These are phyloP conservation scores for Oxyria digyna DNA, from an alignment of 148 eudicot genomes.

Conservation along the genomic window DNA sequence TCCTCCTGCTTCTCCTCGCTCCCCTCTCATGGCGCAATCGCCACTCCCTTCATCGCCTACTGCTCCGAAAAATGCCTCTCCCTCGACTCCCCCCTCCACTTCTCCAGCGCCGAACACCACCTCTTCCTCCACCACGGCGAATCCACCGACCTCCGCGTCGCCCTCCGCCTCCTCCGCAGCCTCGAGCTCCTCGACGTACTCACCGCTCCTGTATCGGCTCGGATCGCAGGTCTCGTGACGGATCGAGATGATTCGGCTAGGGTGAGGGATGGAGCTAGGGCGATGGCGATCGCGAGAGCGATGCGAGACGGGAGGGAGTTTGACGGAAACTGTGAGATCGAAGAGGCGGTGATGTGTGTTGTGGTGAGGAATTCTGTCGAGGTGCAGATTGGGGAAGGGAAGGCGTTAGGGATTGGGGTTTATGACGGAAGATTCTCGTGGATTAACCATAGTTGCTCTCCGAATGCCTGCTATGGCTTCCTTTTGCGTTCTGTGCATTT, in stretches of 20 bases:
- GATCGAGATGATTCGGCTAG: slow-evolving; percentile 18
- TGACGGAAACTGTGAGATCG: slow-evolving; percentile 22
- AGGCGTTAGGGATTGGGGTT: slow-evolving; percentile 43
- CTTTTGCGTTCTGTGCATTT: not conserved
- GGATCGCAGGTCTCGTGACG: slow-evolving; percentile 31
- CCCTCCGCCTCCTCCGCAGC: slow-evolving; percentile 47
- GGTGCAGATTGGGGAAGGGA: slow-evolving; percentile 28
- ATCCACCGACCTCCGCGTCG: slow-evolving; percentile 53
- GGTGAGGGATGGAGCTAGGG: slow-evolving; percentile 36
- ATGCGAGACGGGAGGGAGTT: slow-evolving; percentile 18
- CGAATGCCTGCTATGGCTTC: slow-evolving; percentile 53
- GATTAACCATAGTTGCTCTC: slow-evolving; percentile 79
- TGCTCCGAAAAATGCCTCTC: slow-evolving; percentile 30
- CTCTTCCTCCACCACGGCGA: slow-evolving; percentile 23
- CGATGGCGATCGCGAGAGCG: slow-evolving; percentile 37
- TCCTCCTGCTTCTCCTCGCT: slow-evolving; percentile 17
- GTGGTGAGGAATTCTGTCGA: slow-evolving; percentile 65
- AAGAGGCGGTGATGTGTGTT: slow-evolving; percentile 40
- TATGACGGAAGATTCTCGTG: slow-evolving; percentile 52
- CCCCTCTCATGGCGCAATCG: slow-evolving; percentile 1
- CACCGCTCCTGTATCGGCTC: not conserved
- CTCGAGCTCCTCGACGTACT: slow-evolving; percentile 11
- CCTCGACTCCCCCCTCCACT: slow-evolving; percentile 27
- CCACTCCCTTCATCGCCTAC: slow-evolving; percentile 19
- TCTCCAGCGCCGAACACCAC: slow-evolving; percentile 36